A percentile compares a stretch with the other conserved stretches of the same genome.
Conservation (phyloP, 345 rosid genomes). For the Eucalyptus grandis region DNA sequence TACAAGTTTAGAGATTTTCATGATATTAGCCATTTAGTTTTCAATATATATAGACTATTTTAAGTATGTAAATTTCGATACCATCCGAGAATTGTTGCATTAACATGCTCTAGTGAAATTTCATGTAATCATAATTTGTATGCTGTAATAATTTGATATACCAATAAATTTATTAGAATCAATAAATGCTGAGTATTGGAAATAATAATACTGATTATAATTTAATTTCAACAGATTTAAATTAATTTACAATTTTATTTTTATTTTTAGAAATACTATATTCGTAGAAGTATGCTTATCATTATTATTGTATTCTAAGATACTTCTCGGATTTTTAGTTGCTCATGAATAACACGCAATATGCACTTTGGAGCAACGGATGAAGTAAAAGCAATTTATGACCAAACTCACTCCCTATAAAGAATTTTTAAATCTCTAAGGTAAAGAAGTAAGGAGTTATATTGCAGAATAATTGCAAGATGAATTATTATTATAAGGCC, state of each 20-base stretch:
- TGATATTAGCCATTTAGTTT: no score
- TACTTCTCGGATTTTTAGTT: not conserved
- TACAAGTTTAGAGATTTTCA: no score
- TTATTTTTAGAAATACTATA: not conserved
- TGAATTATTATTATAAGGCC: not conserved
- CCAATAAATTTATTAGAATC: not conserved
- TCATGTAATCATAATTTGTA: not conserved
- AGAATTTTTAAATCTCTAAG: not conserved
- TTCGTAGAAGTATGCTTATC: not conserved
- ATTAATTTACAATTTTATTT: not conserved
- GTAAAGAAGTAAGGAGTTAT: not conserved
- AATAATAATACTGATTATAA: not conserved
- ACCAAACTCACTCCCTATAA: not conserved
- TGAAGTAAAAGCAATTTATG: not conserved
- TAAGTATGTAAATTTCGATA: not conserved
- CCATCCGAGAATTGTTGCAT: not conserved
- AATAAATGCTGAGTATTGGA: not conserved
- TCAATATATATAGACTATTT: not conserved
- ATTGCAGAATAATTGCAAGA: not conserved
- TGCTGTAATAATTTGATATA: not conserved
- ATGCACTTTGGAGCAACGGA: not conserved
- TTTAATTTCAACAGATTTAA: not conserved
- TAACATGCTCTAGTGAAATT: not conserved
- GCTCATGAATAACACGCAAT: not conserved
- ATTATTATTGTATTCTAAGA: not conserved